Conservation (phyloP, 1,139 yeast genomes). For the Kluyveromyces marxianus region DNA sequence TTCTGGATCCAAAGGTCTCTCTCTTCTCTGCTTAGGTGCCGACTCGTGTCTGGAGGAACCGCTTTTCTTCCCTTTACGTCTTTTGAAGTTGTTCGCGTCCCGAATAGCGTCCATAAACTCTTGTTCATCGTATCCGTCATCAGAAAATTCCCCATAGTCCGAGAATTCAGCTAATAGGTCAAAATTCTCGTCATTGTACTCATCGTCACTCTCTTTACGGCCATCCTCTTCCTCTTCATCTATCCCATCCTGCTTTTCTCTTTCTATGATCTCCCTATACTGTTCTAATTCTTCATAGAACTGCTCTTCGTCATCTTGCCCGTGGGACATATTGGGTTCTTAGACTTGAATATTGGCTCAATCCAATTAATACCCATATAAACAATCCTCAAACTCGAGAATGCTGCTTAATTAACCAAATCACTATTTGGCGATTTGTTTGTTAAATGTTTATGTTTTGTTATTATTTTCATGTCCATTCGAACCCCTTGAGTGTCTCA, state of each 20-base stretch:
- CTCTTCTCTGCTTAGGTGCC: constrained; percentile 32
- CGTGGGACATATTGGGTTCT: constrained; percentile 1
- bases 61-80: constrained; percentile 39
- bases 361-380: background rate
- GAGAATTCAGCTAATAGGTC: constrained; percentile 33
- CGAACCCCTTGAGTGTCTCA: no score
- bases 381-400: no score
- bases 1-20: constrained; percentile 58
- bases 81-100: constrained; percentile 53
- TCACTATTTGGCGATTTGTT: no score
- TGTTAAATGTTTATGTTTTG: background rate
- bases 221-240: constrained; percentile 13
- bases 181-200: constrained; percentile 13
- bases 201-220: constrained; percentile 20
- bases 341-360: background rate
- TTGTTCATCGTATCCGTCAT: constrained; percentile 34
- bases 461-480: no score
- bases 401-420: no score
- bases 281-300: constrained; percentile 26
- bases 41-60: constrained; percentile 25
- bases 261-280: constrained; percentile 16
- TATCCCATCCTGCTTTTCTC: constrained; percentile 12
- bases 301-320: constrained; percentile 23
- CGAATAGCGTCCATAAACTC: constrained; percentile 56
- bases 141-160: constrained; percentile 30